Conservation (phyloP, 2,329 filamentous ascomycete genomes). For the Trichoderma semiorbis region DNA sequence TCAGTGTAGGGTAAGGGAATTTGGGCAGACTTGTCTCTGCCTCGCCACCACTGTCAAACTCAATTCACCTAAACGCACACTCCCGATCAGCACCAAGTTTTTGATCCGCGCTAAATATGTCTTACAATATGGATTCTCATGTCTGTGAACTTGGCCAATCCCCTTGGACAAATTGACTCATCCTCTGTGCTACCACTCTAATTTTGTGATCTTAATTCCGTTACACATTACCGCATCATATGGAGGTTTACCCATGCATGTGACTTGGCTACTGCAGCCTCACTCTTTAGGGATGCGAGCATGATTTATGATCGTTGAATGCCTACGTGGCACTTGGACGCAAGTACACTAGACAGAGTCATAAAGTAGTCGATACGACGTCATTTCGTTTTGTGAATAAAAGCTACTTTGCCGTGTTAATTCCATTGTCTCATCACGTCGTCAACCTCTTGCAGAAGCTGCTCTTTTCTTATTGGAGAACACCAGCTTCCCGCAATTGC, state of each 20-base stretch:
- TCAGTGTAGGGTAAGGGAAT: neutral
- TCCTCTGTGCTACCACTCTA: neutral
- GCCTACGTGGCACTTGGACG: neutral
- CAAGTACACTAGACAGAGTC: neutral
- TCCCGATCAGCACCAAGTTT: neutral
- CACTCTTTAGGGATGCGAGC: neutral
- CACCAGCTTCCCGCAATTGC: slow-evolving; percentile 70
- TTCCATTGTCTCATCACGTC: slow-evolving; percentile 21
- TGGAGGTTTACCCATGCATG: too few species aligned
- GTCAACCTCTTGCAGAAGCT: slow-evolving; percentile 48
- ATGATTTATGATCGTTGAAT: neutral
- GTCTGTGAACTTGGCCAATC: neutral
- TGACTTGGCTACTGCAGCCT: neutral
- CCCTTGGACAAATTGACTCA: neutral
- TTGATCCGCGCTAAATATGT: neutral
- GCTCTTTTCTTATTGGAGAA: slow-evolving; percentile 56
- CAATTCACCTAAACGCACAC: neutral
- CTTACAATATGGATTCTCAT: neutral
- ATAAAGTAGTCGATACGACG: neutral
- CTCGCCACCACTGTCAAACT: neutral
- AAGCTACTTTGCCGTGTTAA: neutral
- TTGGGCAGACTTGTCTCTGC: neutral
- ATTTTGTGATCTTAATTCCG: neutral
- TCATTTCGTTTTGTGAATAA: neutral
- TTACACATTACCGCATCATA: too few species aligned